Conservation (phyloP, 2,329 filamentous ascomycete species). For the Westerdykella ornata region DNA sequence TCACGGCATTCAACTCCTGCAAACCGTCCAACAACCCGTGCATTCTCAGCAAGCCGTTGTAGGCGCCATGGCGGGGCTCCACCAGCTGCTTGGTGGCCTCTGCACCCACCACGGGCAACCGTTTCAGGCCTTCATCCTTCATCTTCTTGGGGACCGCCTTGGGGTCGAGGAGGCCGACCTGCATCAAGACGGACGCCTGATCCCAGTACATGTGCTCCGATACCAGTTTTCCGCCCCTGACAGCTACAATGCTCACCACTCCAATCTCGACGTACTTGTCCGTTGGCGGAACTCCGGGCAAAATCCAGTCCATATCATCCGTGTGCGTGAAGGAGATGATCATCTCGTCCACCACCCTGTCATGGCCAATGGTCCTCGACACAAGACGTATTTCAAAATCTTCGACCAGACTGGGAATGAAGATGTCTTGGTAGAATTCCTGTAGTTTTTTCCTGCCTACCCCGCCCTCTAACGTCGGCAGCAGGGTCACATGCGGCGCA, state of each 20-base stretch:
- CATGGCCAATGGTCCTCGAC: conserved; percentile 50
- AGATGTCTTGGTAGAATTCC: conserved; percentile 52
- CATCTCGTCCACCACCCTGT: conserved; percentile 55
- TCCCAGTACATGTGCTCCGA: conserved; percentile 57
- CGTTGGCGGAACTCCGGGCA: conserved; percentile 52
- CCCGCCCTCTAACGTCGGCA: conserved; percentile 42
- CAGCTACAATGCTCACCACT: conserved; percentile 50
- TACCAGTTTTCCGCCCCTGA: conserved; percentile 48
- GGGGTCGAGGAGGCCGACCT: conserved; percentile 51
- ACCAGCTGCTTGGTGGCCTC: conserved; percentile 41
- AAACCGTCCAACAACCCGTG: conserved; percentile 30
- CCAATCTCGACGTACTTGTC: conserved; percentile 51
- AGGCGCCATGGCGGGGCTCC: conserved; percentile 36
- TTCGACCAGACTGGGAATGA: conserved; percentile 49
- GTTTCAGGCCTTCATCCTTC: conserved; percentile 36
- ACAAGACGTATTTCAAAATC: conserved; percentile 50
- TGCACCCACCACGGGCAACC: conserved; percentile 37
- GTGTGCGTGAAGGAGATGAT: conserved; percentile 52
- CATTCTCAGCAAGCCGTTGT: conserved; percentile 36
- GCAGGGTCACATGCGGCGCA: conserved; percentile 31
- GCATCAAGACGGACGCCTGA: conserved; percentile 52
- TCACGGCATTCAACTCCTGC: conserved; percentile 11
- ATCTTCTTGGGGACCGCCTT: conserved; percentile 44
- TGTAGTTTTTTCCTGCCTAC: conserved; percentile 39
- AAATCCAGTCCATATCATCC: conserved; percentile 51